Evolutionary conservation across 2,329 filamentous ascomycete genomes (phyloP).

Genomic region (Xylariaceae sp.): DNA sequence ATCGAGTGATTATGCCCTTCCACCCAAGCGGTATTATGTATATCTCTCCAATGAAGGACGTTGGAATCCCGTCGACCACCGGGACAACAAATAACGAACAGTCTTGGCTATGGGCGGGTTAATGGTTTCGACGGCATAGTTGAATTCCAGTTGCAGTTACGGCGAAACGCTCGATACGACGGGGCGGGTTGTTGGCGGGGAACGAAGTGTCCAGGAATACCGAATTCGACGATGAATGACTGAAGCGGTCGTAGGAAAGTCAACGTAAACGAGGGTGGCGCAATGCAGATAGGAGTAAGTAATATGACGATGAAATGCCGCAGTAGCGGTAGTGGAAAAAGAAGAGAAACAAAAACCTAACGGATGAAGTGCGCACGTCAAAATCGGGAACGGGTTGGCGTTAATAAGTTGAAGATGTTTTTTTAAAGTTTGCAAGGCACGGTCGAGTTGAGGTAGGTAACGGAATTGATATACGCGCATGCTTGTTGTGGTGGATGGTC

Average conservation of each 20-base stretch:
- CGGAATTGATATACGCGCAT: not conserved
- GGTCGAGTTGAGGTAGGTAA: not conserved
- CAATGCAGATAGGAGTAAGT: not conserved
- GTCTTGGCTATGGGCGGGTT: conserved; percentile 27
- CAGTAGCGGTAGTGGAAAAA: not conserved
- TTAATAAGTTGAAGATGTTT: not conserved
- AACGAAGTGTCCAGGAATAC: conserved; percentile 8
- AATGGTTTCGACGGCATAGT: conserved; percentile 32
- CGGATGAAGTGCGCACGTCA: not conserved
- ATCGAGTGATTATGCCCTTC: conserved; percentile 1
- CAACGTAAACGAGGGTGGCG: conserved; percentile 15
- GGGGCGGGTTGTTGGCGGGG: conserved; percentile 7
- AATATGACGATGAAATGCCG: not conserved
- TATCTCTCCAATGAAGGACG: not conserved
- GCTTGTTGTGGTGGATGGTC: not conserved
- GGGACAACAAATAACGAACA: conserved; percentile 18
- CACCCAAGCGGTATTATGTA: not conserved
- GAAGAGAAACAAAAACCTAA: not conserved
- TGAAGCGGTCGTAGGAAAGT: conserved; percentile 10
- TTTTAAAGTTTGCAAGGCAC: conserved; percentile 1
- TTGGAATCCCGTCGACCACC: conserved; percentile 5
- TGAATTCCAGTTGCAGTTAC: conserved; percentile 18
- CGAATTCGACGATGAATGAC: conserved; percentile 13
- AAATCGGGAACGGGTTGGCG: not conserved
- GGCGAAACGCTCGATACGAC: conserved; percentile 7